These are phyloP conservation scores for Vairimorpha ceranae DNA, from an alignment of 371 early-diverging fungal genomes.

Conservation along the genomic window DNA sequence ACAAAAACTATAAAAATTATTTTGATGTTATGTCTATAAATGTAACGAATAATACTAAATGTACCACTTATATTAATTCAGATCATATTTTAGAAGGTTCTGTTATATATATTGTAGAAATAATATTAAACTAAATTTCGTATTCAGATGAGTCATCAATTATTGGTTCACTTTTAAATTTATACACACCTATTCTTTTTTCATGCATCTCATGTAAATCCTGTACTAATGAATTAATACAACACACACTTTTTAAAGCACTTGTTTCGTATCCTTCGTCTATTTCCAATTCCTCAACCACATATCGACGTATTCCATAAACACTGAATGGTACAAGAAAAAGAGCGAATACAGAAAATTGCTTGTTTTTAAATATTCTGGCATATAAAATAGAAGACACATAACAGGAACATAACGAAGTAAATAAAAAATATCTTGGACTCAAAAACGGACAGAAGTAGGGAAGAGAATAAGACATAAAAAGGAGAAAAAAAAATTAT, in stretches of 20 bases:
- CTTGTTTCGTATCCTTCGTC: slow-evolving; percentile 26
- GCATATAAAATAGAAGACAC: slow-evolving; percentile 37
- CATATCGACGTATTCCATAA: slow-evolving; percentile 48
- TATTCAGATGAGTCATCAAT: slow-evolving; percentile 14
- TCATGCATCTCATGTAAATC: slow-evolving; percentile 52
- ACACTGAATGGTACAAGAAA: slow-evolving; percentile 42
- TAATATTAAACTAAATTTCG: neutral
- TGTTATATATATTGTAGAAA: slow-evolving; percentile 11
- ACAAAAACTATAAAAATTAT: too few species aligned
- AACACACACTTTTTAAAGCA: slow-evolving; percentile 40
- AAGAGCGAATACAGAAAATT: slow-evolving; percentile 36
- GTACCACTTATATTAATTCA: too few species aligned
- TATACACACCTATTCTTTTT: slow-evolving; percentile 42
- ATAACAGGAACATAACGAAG: slow-evolving; percentile 39
- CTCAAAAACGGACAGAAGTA: slow-evolving; percentile 39
- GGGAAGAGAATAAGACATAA: slow-evolving; percentile 36
- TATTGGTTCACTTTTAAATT: slow-evolving; percentile 31
- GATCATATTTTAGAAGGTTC: slow-evolving; percentile 2
- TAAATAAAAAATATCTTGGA: slow-evolving; percentile 22
- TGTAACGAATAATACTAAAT: too few species aligned
- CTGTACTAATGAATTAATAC: slow-evolving; percentile 36
- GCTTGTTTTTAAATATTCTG: slow-evolving; percentile 28
- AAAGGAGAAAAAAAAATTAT: too few species aligned
- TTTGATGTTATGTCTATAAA: too few species aligned
- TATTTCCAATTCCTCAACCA: slow-evolving; percentile 16